Conservation (phyloP, 73 alveolate species). For the Symbiodinium natans region DNA sequence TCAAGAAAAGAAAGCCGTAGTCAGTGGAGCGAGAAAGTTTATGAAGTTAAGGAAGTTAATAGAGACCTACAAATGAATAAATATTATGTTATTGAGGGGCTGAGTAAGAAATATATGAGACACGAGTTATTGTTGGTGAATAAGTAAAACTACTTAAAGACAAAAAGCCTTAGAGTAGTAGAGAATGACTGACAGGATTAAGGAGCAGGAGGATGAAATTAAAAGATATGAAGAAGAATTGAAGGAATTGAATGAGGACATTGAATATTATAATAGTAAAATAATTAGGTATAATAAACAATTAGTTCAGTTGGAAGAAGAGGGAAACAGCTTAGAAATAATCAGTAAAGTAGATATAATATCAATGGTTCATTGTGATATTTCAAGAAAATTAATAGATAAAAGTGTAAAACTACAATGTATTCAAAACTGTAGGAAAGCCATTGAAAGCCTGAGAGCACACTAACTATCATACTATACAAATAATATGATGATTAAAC, state of each 20-base stretch:
- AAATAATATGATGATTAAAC: neutral
- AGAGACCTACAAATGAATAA: neutral
- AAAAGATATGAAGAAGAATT: neutral
- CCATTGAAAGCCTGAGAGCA: neutral
- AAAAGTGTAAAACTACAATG: neutral
- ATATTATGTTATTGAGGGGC: neutral
- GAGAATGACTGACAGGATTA: conserved; percentile 2
- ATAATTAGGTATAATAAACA: neutral
- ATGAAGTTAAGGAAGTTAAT: neutral
- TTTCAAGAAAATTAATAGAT: neutral
- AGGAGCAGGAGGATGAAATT: neutral
- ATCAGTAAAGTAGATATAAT: neutral
- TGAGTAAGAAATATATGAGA: neutral
- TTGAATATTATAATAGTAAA: neutral
- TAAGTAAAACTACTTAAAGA: neutral
- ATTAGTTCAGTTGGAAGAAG: neutral
- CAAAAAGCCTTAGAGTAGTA: neutral
- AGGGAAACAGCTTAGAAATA: neutral
- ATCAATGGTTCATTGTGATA: neutral
- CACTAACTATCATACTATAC: conserved; percentile 6
- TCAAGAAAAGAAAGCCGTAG: neutral
- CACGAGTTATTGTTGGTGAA: neutral
- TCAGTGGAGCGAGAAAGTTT: neutral
- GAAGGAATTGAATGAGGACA: neutral
- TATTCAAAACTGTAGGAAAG: neutral